Evolutionary conservation across 2,329 filamentous ascomycete genomes (phyloP), one percentile per base, ranked within the genome.

Genomic region (Aspergillus sp.): DNA sequence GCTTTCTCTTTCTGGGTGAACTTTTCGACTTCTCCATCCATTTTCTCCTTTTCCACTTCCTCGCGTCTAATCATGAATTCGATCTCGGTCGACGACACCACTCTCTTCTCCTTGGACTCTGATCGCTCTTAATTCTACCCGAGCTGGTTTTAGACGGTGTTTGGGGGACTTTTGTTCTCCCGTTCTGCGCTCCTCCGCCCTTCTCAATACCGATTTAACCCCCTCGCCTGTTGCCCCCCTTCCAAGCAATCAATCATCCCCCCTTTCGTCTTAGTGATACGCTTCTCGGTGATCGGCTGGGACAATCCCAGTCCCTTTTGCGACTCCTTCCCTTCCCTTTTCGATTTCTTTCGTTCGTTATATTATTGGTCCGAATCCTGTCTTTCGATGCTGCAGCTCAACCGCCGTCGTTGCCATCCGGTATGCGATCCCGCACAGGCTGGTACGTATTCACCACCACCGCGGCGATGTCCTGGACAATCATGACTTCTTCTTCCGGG

Each of bases 381-480:
- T 40, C 45, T 43, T 62, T 57, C 55, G 35, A 66, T 68, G 65
- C 62, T 59, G 58, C 55, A 59, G 56, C 56, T 64, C 53, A 56
- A 55, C 54, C 54, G 57, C 48, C 57, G 33, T 55, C 55, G 54
- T 56, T 60, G 56, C 60, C 54, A 54, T 55, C 60, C 65, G 68
- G 65, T 60, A 74, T 74, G 72, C 71, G 72, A 66, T 74, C 72
- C 57, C 63, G 72, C 63, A 74, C 72, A 62, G 72, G 72, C 60
- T 74, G 72, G 71, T 73, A 59, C 54, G 71, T 69, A 36, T 43
- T 48, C 16, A 36, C 14, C 19, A 40, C 22, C 16, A 6, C 26
- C 16, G 22, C 10, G 11, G 6, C n/a, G n/a, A 6, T 32, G 0
- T 7, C 8, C 10, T 30, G 26, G 26, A 30, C 10, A 30, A 8